Evolutionary conservation across 2,329 filamentous ascomycete genomes (phyloP), one percentile per base, ranked within the genome.

Genomic region (Didymella glomerata): DNA sequence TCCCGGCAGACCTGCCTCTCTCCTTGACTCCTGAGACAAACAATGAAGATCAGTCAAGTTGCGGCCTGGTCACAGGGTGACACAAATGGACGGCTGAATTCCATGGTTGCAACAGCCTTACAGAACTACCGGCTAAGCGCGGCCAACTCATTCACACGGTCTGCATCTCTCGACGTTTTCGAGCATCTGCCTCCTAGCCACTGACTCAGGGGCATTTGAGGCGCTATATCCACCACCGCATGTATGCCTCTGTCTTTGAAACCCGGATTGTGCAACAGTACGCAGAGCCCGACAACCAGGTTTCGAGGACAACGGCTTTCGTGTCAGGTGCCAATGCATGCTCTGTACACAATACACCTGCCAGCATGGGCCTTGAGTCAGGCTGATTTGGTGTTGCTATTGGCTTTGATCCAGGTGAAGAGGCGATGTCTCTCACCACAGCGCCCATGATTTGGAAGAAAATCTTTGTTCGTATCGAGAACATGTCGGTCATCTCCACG

Each of bases 311-410:
- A 74, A 71, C 68, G 67, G 71, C 66, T 66, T 70, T 68, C 16
- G 67, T 74, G 70, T 69, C 59, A 74, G 67, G 69, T 71, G 69
- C 65, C 61, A 69, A 49, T 69, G 63, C 69, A 71, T 71, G 68
- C 54, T 61, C 59, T 67, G 67, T 71, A 60, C 61, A 46, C 47
- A 47, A 32, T 34, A 64, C 30, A 56, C 51, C 57, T 51, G 41
- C 32, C 56, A 30, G 49, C 49, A 54, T 53, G 49, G 45, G 32
- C 32, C 40, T 28, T 53, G 53, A 55, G 51, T 56, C 50, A 58
- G 54, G 11, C 25, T 18, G 58, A 47, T 51, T 58, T 42, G 40
- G 50, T 46, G 20, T 32, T 48, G 50, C 44, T 57, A 60, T 62
- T 50, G 50, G 54, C 32, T 28, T 64, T 60, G 58, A 60, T 61